phyloP scores from a whole-genome alignment of 192 early-diverging fungal genomes.

The Backusella tarrabulga region DNA sequence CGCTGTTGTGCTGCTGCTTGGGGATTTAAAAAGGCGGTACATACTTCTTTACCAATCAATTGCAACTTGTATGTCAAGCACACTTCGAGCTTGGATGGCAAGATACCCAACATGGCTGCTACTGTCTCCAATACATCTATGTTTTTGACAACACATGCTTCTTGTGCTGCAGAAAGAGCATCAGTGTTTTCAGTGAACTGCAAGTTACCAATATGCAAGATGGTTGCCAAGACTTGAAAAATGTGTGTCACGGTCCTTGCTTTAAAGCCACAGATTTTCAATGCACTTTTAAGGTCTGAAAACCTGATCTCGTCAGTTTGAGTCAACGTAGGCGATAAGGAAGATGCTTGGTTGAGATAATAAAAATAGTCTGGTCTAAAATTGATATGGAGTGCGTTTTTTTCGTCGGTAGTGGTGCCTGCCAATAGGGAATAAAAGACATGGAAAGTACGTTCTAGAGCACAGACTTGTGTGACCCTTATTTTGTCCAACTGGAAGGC shows the following conservation, averaged over 20 bases:
- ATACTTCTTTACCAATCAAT: conserved; percentile 66
- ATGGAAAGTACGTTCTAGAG: conserved; percentile 67
- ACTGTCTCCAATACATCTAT: conserved; percentile 55
- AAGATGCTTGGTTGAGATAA: conserved; percentile 50
- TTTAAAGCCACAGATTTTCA: conserved; percentile 60
- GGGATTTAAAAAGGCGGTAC: conserved; percentile 69
- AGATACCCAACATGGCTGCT: conserved; percentile 66
- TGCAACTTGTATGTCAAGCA: conserved; percentile 68
- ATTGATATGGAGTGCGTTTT: conserved; percentile 55
- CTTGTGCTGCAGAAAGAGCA: conserved; percentile 44
- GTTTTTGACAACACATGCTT: conserved; percentile 69
- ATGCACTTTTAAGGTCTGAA: conserved; percentile 62
- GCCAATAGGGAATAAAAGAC: conserved; percentile 83
- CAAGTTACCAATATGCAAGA: conserved; percentile 88
- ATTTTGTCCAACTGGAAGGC: conserved; percentile 65
- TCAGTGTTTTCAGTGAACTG: conserved; percentile 68
- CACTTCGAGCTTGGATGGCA: conserved; percentile 54
- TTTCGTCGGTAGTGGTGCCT: conserved; percentile 76
- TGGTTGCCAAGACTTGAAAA: conserved; percentile 82
- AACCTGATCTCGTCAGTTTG: conserved; percentile 55
- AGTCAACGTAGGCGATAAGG: background rate
- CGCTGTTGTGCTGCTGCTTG: conserved; percentile 65
- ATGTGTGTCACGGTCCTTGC: conserved; percentile 69
- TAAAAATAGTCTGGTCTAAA: conserved; percentile 51
- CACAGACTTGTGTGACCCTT: conserved; percentile 54